phyloP scores from a whole-genome alignment of 139 green algal genomes.

The Zygnema cylindricum region DNA sequence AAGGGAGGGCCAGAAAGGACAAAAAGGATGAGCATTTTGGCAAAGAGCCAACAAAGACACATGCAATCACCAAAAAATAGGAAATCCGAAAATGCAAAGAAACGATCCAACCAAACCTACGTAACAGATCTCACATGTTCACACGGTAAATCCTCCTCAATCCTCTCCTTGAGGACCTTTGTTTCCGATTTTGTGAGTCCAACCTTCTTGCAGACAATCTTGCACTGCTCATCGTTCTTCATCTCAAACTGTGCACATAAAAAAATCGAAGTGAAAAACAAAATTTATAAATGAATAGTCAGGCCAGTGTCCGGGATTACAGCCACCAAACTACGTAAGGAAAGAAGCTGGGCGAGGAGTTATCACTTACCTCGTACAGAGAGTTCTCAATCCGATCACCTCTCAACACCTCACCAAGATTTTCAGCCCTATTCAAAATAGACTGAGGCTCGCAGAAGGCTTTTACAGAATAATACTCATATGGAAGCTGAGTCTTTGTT shows the following conservation, averaged over 20 bases:
- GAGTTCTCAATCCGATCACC: slow-evolving; percentile 98
- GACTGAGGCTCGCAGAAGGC: slow-evolving; percentile 90
- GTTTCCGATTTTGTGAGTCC: slow-evolving; percentile 75
- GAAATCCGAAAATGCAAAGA: not conserved
- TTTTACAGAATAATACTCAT: slow-evolving; percentile 97
- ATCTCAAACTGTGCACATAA: slow-evolving; percentile 84
- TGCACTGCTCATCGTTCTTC: slow-evolving; percentile 90
- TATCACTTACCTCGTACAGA: slow-evolving; percentile 73
- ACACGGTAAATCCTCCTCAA: slow-evolving; percentile 97
- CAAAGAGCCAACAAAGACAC: not conserved
- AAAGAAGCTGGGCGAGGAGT: slow-evolving; percentile 1
- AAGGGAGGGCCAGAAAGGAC: not conserved
- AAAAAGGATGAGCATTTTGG: not conserved
- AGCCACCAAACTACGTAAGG: not conserved
- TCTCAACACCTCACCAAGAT: slow-evolving; percentile 95
- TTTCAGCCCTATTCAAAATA: slow-evolving; percentile 89
- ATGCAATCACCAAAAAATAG: not conserved
- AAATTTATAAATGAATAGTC: not conserved
- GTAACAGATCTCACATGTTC: slow-evolving; percentile 84
- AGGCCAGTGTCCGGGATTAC: not conserved
- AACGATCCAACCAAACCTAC: not conserved
- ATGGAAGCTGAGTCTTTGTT: slow-evolving; percentile 92
- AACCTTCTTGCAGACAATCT: slow-evolving; percentile 88
- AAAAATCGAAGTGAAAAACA: slow-evolving; percentile 11
- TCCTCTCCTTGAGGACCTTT: slow-evolving; percentile 82